Base-by-base conservation (phyloP, 345 rosid genomes). In the Streptanthus diversifolius region DNA sequence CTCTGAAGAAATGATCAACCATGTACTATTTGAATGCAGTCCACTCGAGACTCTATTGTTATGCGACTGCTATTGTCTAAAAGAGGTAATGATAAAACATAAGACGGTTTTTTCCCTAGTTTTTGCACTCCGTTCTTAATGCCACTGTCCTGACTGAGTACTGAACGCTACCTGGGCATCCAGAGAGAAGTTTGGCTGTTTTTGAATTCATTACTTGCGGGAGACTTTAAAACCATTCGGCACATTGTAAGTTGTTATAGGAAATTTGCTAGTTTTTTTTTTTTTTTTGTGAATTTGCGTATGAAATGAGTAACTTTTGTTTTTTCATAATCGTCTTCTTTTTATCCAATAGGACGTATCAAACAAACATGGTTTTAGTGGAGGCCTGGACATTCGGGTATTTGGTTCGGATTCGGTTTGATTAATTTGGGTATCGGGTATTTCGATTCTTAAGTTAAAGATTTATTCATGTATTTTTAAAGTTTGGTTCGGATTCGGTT, bases 101-200 rank as follows among this genome's bases (percentile, higher is more conserved):
- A 14, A 9, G 21, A 11, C n/a, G 22, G 56, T 68, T 41, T 39
- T 11, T 13, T 1, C 2, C 10, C 18, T 41, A 27, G n/a, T 72
- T 63, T 63, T 63, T 63, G 12, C 21, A 32, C 29, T 30, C 17
- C 4, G 15, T 45, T 59, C 21, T 66, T 66, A 58, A 56, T 39
- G 17, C 30, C 18, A 48, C 44, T 33, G 17, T 56, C 25, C 8
- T 66, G 59, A 73, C 24, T 57, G 59, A 73, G 58, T 66, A 17
- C 10, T 66, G 33, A 47, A 19, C 52, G 10, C 17, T 22, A 39
- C 12, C 7, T 49, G 21, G 81, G 60, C 15, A 82, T 30, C 77
- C 85, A 92, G 96, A 71, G 69, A 67, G 95, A 92, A 85, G 90
- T 90, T 73, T 81, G 84, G 56, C 85, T 82, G 70, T 84, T 92